A percentile compares a stretch with the other conserved stretches of the same genome.
phyloP scores from a whole-genome alignment of 768 basidiomycete species.

The Rhodotorula babjevae region DNA sequence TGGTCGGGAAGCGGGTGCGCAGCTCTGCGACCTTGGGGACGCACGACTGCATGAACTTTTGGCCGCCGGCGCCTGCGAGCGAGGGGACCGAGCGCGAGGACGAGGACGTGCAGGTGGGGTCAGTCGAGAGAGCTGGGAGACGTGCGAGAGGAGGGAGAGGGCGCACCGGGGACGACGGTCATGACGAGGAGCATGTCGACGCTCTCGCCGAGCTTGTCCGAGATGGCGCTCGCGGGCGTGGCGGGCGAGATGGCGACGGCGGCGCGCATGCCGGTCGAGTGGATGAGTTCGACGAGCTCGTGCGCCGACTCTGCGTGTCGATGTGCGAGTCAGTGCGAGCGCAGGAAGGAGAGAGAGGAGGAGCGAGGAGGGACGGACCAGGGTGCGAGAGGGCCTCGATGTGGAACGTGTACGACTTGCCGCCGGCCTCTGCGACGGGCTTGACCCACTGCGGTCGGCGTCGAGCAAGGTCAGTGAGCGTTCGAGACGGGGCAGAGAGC shows the following conservation, averaged over 20 bases:
- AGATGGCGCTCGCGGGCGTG: conserved; percentile 81
- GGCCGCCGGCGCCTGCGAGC: conserved; percentile 79
- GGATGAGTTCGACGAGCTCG: conserved; percentile 73
- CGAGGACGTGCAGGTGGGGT: neutral
- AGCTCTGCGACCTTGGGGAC: conserved; percentile 89
- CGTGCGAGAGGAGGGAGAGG: neutral
- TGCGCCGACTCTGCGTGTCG: conserved; percentile 59
- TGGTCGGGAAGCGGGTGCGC: conserved; percentile 80
- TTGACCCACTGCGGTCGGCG: conserved; percentile 71
- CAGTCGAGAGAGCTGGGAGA: neutral
- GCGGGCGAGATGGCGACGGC: conserved; percentile 96
- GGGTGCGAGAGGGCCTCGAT: conserved; percentile 74
- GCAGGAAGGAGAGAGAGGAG: neutral
- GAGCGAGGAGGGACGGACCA: conserved; percentile 44
- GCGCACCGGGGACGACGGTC: conserved; percentile 86
- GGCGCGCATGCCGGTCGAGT: conserved; percentile 78
- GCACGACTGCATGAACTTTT: conserved; percentile 90
- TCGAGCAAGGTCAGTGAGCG: neutral
- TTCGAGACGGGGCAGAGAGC: neutral
- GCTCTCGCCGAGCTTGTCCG: conserved; percentile 71
- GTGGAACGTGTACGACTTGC: conserved; percentile 92
- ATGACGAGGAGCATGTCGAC: conserved; percentile 97
- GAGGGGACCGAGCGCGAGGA: conserved; percentile 43
- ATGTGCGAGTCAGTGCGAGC: neutral
- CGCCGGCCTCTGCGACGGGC: conserved; percentile 92